Percentiles rank a stretch among this genome's conserved stretches.
Evolutionary conservation across 768 basidiomycete species (phyloP).

Genomic region (Agaricus blazei): DNA sequence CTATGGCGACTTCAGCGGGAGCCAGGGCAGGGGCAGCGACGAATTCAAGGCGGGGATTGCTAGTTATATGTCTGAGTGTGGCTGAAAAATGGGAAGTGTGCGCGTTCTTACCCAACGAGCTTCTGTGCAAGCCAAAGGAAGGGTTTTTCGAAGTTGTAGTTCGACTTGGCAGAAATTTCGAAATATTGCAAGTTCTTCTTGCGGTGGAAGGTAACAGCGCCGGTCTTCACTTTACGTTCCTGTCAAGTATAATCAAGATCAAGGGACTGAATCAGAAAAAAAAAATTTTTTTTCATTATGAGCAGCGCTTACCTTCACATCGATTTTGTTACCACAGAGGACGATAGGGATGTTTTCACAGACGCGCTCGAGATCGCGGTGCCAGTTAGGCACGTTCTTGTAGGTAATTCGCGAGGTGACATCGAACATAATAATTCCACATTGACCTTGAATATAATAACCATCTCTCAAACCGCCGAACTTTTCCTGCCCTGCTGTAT

Average conservation of each 20-base stretch:
- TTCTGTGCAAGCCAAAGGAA: slow-evolving; percentile 99
- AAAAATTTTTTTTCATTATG: slow-evolving; percentile 5
- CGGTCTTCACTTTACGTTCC: slow-evolving; percentile 99
- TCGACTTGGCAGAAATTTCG: slow-evolving; percentile 99
- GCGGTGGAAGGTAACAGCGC: slow-evolving; percentile 97
- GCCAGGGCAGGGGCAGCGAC: slow-evolving; percentile 95
- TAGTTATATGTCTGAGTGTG: slow-evolving; percentile 22
- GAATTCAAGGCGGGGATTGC: slow-evolving; percentile 86
- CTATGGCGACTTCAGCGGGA: slow-evolving; percentile 89
- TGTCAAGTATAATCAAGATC: slow-evolving; percentile 25
- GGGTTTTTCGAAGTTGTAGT: slow-evolving; percentile 99
- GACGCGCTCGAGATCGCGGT: slow-evolving; percentile 98
- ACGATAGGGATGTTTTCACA: slow-evolving; percentile 99
- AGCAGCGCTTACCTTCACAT: slow-evolving; percentile 77
- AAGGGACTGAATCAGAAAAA: slow-evolving; percentile 6
- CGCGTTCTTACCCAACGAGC: slow-evolving; percentile 77
- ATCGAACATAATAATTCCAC: slow-evolving; percentile 99
- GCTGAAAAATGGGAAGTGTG: not conserved
- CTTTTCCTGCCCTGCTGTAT: slow-evolving; percentile 99
- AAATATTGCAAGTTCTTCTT: slow-evolving; percentile 99
- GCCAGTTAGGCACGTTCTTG: slow-evolving; percentile 99
- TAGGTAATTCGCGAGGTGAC: slow-evolving; percentile 99
- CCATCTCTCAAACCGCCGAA: slow-evolving; percentile 98
- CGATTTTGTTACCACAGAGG: slow-evolving; percentile 99
- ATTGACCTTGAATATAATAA: slow-evolving; percentile 96